phyloP scores from a whole-genome alignment of 495 filamentous ascomycete species.

The Penicillium mononematosum region DNA sequence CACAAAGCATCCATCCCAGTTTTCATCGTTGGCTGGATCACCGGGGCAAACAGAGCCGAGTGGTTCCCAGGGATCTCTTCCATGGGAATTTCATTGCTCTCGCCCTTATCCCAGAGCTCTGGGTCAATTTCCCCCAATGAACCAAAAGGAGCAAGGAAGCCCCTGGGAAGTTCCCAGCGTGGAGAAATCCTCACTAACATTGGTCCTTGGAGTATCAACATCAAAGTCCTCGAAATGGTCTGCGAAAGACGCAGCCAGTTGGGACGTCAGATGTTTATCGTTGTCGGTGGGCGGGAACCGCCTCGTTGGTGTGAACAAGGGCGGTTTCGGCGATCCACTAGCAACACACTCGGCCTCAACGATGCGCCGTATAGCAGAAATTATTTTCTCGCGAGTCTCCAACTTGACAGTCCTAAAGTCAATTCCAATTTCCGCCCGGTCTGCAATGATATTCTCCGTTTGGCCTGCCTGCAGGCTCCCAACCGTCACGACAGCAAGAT shows the following conservation, averaged over 20 bases:
- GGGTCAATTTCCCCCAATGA: slow-evolving; percentile 46
- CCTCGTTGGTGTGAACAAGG: slow-evolving; percentile 43
- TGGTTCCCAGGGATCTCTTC: slow-evolving; percentile 54
- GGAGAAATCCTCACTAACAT: slow-evolving; percentile 49
- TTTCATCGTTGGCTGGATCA: slow-evolving; percentile 60
- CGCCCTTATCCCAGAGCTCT: slow-evolving; percentile 43
- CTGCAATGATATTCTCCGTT: slow-evolving; percentile 54
- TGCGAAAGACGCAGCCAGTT: slow-evolving; percentile 36
- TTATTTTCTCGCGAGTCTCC: slow-evolving; percentile 39
- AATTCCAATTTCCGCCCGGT: slow-evolving; percentile 46
- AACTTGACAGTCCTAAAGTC: slow-evolving; percentile 47
- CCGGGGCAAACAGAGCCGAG: slow-evolving; percentile 59
- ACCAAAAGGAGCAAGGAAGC: slow-evolving; percentile 48
- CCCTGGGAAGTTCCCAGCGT: slow-evolving; percentile 38
- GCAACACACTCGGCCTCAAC: slow-evolving; percentile 52
- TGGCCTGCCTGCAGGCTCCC: slow-evolving; percentile 51
- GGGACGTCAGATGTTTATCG: slow-evolving; percentile 27
- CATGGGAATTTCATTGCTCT: slow-evolving; percentile 15
- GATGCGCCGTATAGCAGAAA: slow-evolving; percentile 45
- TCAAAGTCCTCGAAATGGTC: slow-evolving; percentile 46
- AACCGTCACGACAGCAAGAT: slow-evolving; percentile 52
- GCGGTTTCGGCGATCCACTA: slow-evolving; percentile 45
- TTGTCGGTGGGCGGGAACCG: slow-evolving; percentile 49
- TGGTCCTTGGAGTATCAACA: slow-evolving; percentile 32
- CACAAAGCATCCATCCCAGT: slow-evolving; percentile 57